Base-by-base conservation (phyloP, 176 grass and related monocot genomes). In the Triticum turgidum region DNA sequence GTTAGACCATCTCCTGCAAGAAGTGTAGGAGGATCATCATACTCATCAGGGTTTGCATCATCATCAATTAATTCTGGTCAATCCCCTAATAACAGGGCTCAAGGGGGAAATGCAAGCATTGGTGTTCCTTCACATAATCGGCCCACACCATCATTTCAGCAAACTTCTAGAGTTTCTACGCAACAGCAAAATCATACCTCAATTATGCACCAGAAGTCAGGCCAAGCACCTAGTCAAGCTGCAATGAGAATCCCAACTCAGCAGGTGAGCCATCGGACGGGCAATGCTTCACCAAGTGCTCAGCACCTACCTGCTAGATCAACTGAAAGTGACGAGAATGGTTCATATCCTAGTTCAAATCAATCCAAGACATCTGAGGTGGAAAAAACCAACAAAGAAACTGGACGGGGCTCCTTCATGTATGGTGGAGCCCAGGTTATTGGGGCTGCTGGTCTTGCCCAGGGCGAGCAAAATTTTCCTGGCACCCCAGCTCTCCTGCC, bases 401-500 rank as follows among this genome's bases (percentile, higher is more conserved):
- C 83, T 54, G 88, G 83, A 94, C 84, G 77, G 72, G 86, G 89
- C 21, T 78, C 87, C 71, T 91, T 95, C 85, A 81, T 97, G 77
- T 91, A 90, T 83, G 78, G 92, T 76, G 90, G 96, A 69, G 70
- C 93, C 27, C 96, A 91, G 80, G 89, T 97, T 80, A 92, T 97
- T 84, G 90, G 90, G 42, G 68, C 92, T 69, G 84, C 89, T 87
- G 82, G 90, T 75, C 80, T 94, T 91, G 20, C 92, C 56, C 90
- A 90, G 89, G 92, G 90, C 1, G 97, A 99, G 14, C 92, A 99
- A 82, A 93, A 88, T 68, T 97, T 97, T 84, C 94, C 97, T 87
- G 97, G 94, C 35, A 94, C 97, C 88, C 94, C 97, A 90, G 97
- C 94, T 77, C 67, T 97, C 54, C 86, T 99, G 80, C 94, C 97